Conservation (phyloP, 345 rosid genomes). For the Brassica juncea region DNA sequence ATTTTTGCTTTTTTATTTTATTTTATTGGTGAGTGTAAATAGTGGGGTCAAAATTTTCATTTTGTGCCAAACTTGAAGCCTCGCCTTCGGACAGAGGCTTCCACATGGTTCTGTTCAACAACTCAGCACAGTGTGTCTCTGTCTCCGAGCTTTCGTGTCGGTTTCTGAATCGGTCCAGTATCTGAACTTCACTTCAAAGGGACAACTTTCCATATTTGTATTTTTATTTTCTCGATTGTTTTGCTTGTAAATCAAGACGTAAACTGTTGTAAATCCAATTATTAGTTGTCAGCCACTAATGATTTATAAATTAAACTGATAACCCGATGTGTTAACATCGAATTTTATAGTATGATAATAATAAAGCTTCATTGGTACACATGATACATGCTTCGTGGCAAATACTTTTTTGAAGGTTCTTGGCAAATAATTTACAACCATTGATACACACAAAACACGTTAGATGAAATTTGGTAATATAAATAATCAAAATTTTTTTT, state of each 20-base stretch:
- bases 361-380: background rate
- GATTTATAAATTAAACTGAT: background rate
- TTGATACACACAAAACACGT: background rate
- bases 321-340: background rate
- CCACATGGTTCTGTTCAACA: constrained; percentile 25
- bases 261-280: constrained; percentile 14
- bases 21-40: background rate
- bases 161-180: constrained; percentile 30
- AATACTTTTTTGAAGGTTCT: background rate
- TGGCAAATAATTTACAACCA: background rate
- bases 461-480: background rate
- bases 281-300: constrained; percentile 13
- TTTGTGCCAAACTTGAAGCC: constrained; percentile 12
- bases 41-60: background rate
- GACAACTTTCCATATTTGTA: constrained; percentile 29
- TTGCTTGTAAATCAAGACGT: constrained; percentile 1
- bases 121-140: constrained; percentile 14
- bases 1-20: background rate
- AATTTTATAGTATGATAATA: background rate
- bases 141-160: constrained; percentile 30
- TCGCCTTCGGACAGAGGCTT: background rate
- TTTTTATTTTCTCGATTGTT: background rate
- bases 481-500: too few species aligned
- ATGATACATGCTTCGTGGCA: background rate
- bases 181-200: constrained; percentile 33